Conservation (phyloP, 331 rosid genomes). For the Cucumis variabilis region DNA sequence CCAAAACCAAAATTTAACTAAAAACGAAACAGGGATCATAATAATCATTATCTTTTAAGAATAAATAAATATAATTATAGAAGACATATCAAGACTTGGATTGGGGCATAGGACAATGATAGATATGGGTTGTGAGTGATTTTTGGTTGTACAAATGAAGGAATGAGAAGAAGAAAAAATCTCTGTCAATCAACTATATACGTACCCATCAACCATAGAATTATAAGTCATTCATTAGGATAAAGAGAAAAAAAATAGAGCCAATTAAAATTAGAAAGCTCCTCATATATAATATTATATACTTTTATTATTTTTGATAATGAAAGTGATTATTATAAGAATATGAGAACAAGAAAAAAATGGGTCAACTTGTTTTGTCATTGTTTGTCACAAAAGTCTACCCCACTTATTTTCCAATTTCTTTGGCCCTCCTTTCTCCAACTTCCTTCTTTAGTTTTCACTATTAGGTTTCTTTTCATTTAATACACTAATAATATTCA, state of each 20-base stretch:
- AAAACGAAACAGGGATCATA: no score
- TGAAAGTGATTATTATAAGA: neutral
- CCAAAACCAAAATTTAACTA: no score
- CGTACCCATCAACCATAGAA: neutral
- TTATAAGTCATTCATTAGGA: neutral
- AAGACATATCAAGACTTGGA: no score
- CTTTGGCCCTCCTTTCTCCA: neutral
- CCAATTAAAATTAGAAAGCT: constrained; percentile 17
- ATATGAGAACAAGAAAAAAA: neutral
- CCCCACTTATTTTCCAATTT: neutral
- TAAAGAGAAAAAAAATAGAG: neutral
- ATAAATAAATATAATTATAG: no score
- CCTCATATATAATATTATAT: neutral
- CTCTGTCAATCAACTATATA: constrained; percentile 1
- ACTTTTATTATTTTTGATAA: constrained; percentile 1
- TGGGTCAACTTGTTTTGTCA: constrained; percentile 32
- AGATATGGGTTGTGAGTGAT: neutral
- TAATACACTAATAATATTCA: no score
- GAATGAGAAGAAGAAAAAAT: neutral
- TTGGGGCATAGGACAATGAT: constrained; percentile 7
- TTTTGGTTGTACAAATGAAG: neutral
- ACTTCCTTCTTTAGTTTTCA: neutral
- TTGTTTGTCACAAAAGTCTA: neutral
- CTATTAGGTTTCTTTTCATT: no score
- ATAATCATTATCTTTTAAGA: no score